Base-by-base conservation (phyloP, 345 rosid genomes). In the Lepidium aucheri region DNA sequence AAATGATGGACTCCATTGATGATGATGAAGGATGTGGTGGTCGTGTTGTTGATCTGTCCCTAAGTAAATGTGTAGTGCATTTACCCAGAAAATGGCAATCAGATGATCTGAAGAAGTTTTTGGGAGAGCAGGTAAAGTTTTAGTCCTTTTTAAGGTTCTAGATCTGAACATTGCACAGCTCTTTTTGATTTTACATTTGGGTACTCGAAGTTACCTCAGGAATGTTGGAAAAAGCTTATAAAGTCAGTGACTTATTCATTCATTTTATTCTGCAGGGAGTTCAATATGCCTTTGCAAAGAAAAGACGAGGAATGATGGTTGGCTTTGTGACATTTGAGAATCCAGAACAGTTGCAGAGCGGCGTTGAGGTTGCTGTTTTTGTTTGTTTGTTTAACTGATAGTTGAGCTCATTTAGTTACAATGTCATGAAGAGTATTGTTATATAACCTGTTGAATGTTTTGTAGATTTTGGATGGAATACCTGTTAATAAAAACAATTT, bases 31-130 rank as follows among this genome's bases (percentile, higher is more conserved):
- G 38, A 58, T 78, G 74, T 12, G 88, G 75, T 10, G 70, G 34
- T 9, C 12, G 58, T 49, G 68, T 70, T 47, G 4, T 65, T 68
- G 86, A 85, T 60, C 67, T 75, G 9, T 74, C 65, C 7, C 78
- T 88, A 16, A 84, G 89, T 45, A 93, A 90, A 77, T 93, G 97
- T 74, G 65, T 93, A 56, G 84, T 86, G 34, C 83, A 93, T 86
- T 70, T 90, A 61, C 96, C 96, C 4, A 68, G 78, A 18, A 88
- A 73, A 60, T 93, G 98, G 98, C 73, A 60, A 44, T 69, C 82
- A 1, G 91, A 85, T 69, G 63, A 81, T 24, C 54, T 90, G 53
- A 83, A 60, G 80, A 85, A 78, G 52, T 90, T 88, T 65, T 79
- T 93, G 9, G 47, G 14, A 33, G 89, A 93, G 4, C 85, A 83